Conservation (phyloP, 2,329 filamentous ascomycete species). For the Pleoardoris graminearum region DNA sequence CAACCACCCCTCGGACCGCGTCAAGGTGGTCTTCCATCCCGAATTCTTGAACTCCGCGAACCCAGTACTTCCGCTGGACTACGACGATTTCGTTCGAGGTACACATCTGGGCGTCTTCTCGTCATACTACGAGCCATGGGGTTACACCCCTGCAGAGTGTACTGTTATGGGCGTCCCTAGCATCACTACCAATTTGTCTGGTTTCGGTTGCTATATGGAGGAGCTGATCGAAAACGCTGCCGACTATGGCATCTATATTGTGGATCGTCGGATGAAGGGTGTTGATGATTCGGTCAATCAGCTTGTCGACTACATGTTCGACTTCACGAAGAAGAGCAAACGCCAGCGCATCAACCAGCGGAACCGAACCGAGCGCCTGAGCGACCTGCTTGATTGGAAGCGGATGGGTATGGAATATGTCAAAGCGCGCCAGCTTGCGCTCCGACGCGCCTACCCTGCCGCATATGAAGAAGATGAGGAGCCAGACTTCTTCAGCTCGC, state of each 20-base stretch:
- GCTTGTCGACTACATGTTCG: slow-evolving; percentile 87
- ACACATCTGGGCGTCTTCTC: slow-evolving; percentile 95
- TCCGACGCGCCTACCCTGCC: slow-evolving; percentile 86
- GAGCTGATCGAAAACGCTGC: slow-evolving; percentile 97
- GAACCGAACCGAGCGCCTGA: slow-evolving; percentile 92
- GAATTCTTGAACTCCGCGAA: slow-evolving; percentile 97
- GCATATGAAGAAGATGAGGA: slow-evolving; percentile 79
- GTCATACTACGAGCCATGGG: slow-evolving; percentile 99
- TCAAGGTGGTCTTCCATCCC: slow-evolving; percentile 97
- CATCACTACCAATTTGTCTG: slow-evolving; percentile 96
- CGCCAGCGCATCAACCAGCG: slow-evolving; percentile 98
- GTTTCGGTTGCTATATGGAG: slow-evolving; percentile 99
- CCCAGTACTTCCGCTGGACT: slow-evolving; percentile 91
- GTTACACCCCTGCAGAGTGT: slow-evolving; percentile 96
- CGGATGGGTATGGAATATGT: slow-evolving; percentile 99
- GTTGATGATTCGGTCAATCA: slow-evolving; percentile 98
- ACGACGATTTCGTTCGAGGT: slow-evolving; percentile 97
- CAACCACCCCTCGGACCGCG: slow-evolving; percentile 91
- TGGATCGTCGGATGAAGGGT: slow-evolving; percentile 91
- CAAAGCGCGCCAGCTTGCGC: slow-evolving; percentile 90
- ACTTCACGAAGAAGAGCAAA: slow-evolving; percentile 90
- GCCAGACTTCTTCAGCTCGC: slow-evolving; percentile 87
- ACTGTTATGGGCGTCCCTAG: slow-evolving; percentile 99
- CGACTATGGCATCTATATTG: slow-evolving; percentile 99
- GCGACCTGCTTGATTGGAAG: slow-evolving; percentile 97